These are phyloP conservation scores for Austroboletus novae-zelandiae DNA, from an alignment of 1,284 basidiomycete genomes.

Conservation along the genomic window DNA sequence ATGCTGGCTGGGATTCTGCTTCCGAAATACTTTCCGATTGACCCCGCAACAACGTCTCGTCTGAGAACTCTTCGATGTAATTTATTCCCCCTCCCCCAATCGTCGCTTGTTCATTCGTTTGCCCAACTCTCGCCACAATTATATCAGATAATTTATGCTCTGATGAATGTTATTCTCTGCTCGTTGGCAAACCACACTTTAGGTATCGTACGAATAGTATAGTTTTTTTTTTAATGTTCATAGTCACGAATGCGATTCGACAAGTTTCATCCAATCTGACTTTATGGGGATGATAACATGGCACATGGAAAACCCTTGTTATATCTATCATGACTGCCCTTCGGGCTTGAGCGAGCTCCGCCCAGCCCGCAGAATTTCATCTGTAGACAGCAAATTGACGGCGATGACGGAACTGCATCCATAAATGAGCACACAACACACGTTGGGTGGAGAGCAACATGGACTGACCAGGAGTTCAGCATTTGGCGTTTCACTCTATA, in stretches of 20 bases:
- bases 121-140: slow-evolving; percentile 16
- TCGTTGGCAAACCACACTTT: slow-evolving; percentile 9
- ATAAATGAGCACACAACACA: slow-evolving; percentile 19
- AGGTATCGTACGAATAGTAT: slow-evolving; percentile 32
- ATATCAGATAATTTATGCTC: slow-evolving; percentile 29
- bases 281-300: slow-evolving; percentile 21
- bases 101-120: slow-evolving; percentile 20
- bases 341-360: slow-evolving; percentile 85
- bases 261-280: slow-evolving; percentile 13
- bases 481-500: slow-evolving; percentile 98
- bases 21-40: slow-evolving; percentile 43
- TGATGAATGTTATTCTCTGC: slow-evolving; percentile 6
- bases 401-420: slow-evolving; percentile 89
- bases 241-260: slow-evolving; percentile 23
- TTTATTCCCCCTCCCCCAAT: slow-evolving; percentile 20
- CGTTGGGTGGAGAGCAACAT: slow-evolving; percentile 11
- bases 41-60: slow-evolving; percentile 11
- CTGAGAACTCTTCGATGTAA: slow-evolving; percentile 19
- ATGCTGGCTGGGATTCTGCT: slow-evolving; percentile 59
- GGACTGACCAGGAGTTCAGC: slow-evolving; percentile 87
- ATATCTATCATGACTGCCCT: slow-evolving; percentile 54
- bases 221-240: slow-evolving; percentile 31
- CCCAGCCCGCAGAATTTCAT: slow-evolving; percentile 94
- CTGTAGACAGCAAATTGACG: slow-evolving; percentile 91
- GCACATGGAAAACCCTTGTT: slow-evolving; percentile 12